Evolutionary conservation across 352 stramenopile genomes (phyloP), one percentile per base, ranked within the genome.

Genomic region (Globisporangium iwayamae): DNA sequence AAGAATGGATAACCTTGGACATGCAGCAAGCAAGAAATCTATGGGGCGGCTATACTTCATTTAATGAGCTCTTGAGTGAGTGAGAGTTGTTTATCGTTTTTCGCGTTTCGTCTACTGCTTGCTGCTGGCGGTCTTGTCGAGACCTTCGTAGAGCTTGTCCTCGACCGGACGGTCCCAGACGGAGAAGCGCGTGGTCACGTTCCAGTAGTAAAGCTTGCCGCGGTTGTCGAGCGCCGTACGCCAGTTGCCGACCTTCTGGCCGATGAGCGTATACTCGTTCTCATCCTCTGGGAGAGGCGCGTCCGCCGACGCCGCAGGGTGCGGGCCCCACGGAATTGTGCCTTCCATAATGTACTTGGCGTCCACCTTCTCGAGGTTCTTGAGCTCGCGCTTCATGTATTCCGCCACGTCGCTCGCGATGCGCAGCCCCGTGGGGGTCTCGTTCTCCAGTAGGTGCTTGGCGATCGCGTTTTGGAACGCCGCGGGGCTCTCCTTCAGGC

Each of bases 201-300:
- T 95, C 88, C 88, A 96, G 65, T 92, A 96, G 65, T 94, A 96
- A 34, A 91, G 76, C 70, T 91, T 91, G 34, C 88, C 88, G 30
- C 85, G 84, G 69, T 93, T 91, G 69, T 94, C 86, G 9, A 96
- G 73, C 10, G 88, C 86, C 30, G 83, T 80, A 46, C 85, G 79
- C 88, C 88, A 96, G 66, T 96, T 94, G 60, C 85, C 88, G 30
- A 91, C 79, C 56, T 83, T 74, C 72, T 94, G 83, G 51, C 87
- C 87, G 59, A 95, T 91, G 30, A 95, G 72, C 60, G 85, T 88
- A 55, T 89, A 82, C 20, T 93, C 75, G 25, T 81, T 56, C 18
- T 84, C 76, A 14, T 84, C 67, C 8, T 78, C 70, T 1, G 67
- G 30, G 0, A 53, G 58, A 45, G 58, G 43, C 39, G 50, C 56